Evolutionary conservation across 2,329 filamentous ascomycete species (phyloP).

Genomic region (Fusarium concolor): DNA sequence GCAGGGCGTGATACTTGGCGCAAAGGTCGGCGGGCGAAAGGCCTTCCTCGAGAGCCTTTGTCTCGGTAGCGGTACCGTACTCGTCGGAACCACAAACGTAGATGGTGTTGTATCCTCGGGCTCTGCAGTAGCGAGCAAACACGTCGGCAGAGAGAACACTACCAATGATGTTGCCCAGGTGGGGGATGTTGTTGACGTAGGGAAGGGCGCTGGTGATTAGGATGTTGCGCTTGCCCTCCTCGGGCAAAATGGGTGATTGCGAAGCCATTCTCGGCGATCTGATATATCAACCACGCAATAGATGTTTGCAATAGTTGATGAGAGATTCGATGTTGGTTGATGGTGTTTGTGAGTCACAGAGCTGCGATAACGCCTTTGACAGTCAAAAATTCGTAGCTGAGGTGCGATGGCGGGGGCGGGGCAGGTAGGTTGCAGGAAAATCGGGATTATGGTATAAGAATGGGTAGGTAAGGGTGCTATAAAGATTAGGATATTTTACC

Average conservation of each 20-base stretch:
- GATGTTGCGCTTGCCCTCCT: slow-evolving; percentile 83
- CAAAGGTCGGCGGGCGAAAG: slow-evolving; percentile 86
- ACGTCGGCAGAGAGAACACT: slow-evolving; percentile 91
- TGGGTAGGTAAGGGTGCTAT: too few relatives aligned
- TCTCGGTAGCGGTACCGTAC: slow-evolving; percentile 96
- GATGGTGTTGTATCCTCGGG: slow-evolving; percentile 81
- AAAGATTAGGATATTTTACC: too few relatives aligned
- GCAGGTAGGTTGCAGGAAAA: background rate
- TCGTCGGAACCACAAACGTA: slow-evolving; percentile 91
- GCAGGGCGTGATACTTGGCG: slow-evolving; percentile 90
- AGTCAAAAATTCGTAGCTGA: slow-evolving; percentile 40
- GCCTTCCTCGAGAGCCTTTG: slow-evolving; percentile 90
- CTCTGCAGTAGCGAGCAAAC: slow-evolving; percentile 83
- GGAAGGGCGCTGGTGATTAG: slow-evolving; percentile 92
- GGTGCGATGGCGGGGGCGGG: slow-evolving; percentile 42
- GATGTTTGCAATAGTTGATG: background rate
- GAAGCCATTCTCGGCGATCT: slow-evolving; percentile 40
- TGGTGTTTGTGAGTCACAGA: slow-evolving; percentile 43
- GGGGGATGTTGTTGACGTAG: slow-evolving; percentile 80
- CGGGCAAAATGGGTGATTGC: slow-evolving; percentile 66
- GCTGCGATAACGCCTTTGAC: slow-evolving; percentile 36
- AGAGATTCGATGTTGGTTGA: background rate
- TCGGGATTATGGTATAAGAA: too few relatives aligned
- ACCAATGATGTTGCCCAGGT: slow-evolving; percentile 89
- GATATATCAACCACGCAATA: slow-evolving; percentile 8